phyloP scores from a whole-genome alignment of 257 asterid species.

The Cinchona pubescens region DNA sequence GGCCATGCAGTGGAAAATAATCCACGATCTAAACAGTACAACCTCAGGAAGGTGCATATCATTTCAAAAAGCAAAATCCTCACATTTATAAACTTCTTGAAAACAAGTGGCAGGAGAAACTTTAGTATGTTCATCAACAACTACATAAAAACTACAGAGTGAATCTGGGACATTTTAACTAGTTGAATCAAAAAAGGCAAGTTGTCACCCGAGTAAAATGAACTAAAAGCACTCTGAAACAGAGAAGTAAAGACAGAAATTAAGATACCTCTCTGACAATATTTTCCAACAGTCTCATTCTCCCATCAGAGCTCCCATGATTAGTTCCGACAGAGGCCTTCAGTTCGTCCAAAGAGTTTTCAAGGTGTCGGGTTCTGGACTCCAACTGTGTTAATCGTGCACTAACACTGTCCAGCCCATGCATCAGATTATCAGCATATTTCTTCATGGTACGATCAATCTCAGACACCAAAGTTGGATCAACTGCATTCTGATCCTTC shows the following conservation, averaged over 20 bases:
- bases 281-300: conserved; percentile 71
- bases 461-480: conserved; percentile 58
- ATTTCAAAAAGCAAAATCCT: not conserved
- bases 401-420: conserved; percentile 70
- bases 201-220: no score
- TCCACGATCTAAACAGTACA: not conserved
- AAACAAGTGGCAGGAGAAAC: not conserved
- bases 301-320: conserved; percentile 72
- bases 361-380: conserved; percentile 67
- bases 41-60: not conserved
- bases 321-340: conserved; percentile 65
- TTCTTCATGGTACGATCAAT: conserved; percentile 77
- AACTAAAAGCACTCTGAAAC: not conserved
- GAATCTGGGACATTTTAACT: not conserved
- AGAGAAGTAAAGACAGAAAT: conserved; percentile 5
- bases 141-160: not conserved
- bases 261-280: conserved; percentile 70
- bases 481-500: conserved; percentile 48
- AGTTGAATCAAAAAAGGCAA: not conserved
- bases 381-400: conserved; percentile 89
- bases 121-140: not conserved
- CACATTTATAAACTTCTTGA: no score
- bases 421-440: conserved; percentile 68
- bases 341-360: conserved; percentile 75
- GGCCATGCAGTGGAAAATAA: not conserved